Evolutionary conservation across 441 rosid genomes (phyloP).

Genomic region (Eugenia klotzschiana): DNA sequence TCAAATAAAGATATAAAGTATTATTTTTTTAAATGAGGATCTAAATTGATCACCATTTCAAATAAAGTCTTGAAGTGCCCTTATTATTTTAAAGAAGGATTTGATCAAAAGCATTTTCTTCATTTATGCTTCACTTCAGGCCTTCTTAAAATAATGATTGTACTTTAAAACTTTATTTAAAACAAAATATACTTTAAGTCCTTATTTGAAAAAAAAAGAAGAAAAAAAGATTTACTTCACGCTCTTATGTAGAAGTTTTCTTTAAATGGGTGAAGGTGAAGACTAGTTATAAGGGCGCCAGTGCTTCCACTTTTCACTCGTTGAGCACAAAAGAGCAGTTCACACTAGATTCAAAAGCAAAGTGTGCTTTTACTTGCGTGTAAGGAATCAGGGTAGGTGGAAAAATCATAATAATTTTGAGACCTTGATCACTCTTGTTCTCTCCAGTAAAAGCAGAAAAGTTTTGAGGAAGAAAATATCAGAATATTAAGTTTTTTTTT

Average conservation of each 20-base stretch:
- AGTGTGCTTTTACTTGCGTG: conserved; percentile 2
- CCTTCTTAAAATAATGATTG: too few relatives aligned
- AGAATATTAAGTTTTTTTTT: background rate
- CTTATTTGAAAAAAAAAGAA: too few relatives aligned
- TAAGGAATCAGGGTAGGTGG: background rate
- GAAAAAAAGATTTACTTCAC: too few relatives aligned
- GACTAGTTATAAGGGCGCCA: conserved; percentile 8
- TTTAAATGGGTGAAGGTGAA: background rate
- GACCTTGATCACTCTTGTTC: background rate
- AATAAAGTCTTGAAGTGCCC: accelerated
- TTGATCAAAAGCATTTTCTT: too few relatives aligned
- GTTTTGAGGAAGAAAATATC: background rate
- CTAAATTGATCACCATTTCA: too few relatives aligned
- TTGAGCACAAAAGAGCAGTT: conserved; percentile 9
- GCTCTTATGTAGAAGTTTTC: background rate
- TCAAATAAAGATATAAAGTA: too few relatives aligned
- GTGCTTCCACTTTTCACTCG: conserved; percentile 7
- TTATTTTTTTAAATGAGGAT: too few relatives aligned
- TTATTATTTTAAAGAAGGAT: too few relatives aligned
- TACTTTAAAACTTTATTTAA: too few relatives aligned
- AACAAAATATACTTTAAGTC: too few relatives aligned
- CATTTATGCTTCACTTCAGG: too few relatives aligned
- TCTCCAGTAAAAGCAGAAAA: background rate
- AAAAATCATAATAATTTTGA: conserved; percentile 3
- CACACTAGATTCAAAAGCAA: conserved; percentile 7